Percentiles rank a stretch among this genome's conserved stretches.
These are phyloP conservation scores for Onygenales sp. DNA, from an alignment of 2,329 filamentous ascomycete genomes.

Conservation along the genomic window DNA sequence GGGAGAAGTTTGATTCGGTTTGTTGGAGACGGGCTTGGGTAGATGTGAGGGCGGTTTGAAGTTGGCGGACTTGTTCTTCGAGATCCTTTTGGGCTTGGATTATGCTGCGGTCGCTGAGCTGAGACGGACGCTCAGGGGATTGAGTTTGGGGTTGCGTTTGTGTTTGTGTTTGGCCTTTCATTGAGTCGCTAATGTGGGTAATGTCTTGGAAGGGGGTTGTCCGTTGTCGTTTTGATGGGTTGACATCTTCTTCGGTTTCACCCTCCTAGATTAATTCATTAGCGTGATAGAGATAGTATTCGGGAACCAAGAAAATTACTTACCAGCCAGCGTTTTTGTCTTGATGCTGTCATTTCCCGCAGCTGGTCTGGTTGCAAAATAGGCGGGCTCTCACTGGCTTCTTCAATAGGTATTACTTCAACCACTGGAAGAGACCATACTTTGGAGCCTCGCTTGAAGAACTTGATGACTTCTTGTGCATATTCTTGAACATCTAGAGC, in stretches of 20 bases:
- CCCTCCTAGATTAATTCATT: slow-evolving; percentile 15
- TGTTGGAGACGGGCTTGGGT: slow-evolving; percentile 21
- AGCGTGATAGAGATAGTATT: neutral
- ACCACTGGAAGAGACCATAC: slow-evolving; percentile 29
- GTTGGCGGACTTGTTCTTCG: slow-evolving; percentile 20
- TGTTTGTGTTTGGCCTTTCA: slow-evolving; percentile 22
- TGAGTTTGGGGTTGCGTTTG: slow-evolving; percentile 6
- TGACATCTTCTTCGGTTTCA: slow-evolving; percentile 19
- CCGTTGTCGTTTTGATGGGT: slow-evolving; percentile 28
- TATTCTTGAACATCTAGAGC: slow-evolving; percentile 31
- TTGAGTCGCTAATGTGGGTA: slow-evolving; percentile 28
- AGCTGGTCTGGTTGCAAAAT: slow-evolving; percentile 9
- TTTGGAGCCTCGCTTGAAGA: slow-evolving; percentile 19
- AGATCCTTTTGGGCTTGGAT: slow-evolving; percentile 24
- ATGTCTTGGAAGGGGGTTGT: slow-evolving; percentile 26
- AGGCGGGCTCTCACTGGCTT: slow-evolving; percentile 18
- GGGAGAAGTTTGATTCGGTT: slow-evolving; percentile 23
- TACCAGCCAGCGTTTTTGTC: slow-evolving; percentile 20
- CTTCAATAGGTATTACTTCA: slow-evolving; percentile 27
- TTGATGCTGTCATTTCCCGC: slow-evolving; percentile 15
- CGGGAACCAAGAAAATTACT: neutral
- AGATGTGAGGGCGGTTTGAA: slow-evolving; percentile 20
- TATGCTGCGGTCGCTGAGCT: slow-evolving; percentile 20
- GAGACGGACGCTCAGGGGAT: slow-evolving; percentile 16
- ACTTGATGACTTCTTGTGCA: slow-evolving; percentile 29